phyloP scores from a whole-genome alignment of 345 rosid genomes.

The Citrus trifoliata region DNA sequence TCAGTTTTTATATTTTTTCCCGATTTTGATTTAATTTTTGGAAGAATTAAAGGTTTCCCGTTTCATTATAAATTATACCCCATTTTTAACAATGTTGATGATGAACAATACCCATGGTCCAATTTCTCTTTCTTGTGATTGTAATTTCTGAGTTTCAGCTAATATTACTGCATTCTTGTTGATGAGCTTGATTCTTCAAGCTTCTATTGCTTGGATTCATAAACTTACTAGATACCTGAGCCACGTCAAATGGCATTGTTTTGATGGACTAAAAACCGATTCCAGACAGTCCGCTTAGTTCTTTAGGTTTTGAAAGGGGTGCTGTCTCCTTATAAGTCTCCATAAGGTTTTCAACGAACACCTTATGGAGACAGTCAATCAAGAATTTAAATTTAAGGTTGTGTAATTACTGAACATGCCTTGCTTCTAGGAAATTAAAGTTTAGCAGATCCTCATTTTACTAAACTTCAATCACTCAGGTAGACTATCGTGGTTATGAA shows the following conservation, averaged over 20 bases:
- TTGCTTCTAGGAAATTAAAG: not conserved
- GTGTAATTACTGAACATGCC: not conserved
- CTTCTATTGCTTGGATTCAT: not conserved
- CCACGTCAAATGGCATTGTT: not conserved
- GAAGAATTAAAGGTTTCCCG: not conserved
- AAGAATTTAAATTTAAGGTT: not conserved
- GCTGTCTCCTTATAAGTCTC: not conserved
- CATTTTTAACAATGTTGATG: not conserved
- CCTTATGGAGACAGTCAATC: not conserved
- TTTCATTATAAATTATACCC: not conserved
- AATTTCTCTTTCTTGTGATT: not conserved
- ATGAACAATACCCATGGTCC: not conserved
- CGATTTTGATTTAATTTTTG: not conserved
- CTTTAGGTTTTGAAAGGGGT: not conserved
- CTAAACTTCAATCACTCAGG: conserved; percentile 49
- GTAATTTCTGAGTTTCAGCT: not conserved
- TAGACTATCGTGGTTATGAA: conserved; percentile 97
- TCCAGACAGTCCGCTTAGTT: not conserved
- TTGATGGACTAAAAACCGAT: not conserved
- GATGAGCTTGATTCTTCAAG: not conserved
- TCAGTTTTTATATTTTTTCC: not conserved
- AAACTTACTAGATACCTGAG: not conserved
- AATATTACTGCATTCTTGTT: not conserved
- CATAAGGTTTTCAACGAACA: not conserved
- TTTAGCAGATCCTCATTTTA: conserved; percentile 24